Evolutionary conservation across 306 rosid species (phyloP), one percentile per base, ranked within the genome.

Genomic region (Cucumis sativus): DNA sequence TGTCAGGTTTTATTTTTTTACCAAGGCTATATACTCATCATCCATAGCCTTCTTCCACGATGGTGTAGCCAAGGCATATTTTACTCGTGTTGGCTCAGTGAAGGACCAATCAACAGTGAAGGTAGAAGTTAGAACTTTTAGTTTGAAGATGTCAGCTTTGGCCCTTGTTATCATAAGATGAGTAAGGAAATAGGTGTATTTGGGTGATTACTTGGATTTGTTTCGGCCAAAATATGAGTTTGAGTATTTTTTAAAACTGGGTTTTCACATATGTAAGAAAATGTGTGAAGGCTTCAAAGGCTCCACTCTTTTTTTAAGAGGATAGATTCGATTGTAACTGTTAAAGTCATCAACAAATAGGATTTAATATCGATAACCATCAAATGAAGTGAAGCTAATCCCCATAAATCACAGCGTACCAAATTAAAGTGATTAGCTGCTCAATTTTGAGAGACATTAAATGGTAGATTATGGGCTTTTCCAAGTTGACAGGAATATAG

Each of bases 331-430:
- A 0, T 3, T 7, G 2, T 7, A 20, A 0, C 28, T 2, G 3
- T 57, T 28, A 3, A 7, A 3, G 8, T 20, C 28, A 57, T 57
- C 62, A 0, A 57, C 10, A 8, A 57, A 57, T 0, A 57, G 25
- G 25, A 23, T 23, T 0, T 58, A 58, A 2, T 58, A 58, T 4
- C 7, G 33, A 20, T 20, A 58, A 0, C 16, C 63, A 4, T 58
- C 15, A 0, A 0, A 0, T 1, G 30, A 58, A 0, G 1, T 0
- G 63, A 0, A 23, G 33, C 7, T 3, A 15, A 33, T 0, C 33
- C 63, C 63, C 33, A 20, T 10, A 58, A 21, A 10, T 58, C 63
- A 2, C 7, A 6, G 4, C 21, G 33, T 0, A 58, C 7, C 0
- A 58, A 4, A 21, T 58, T 6, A 49, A 49, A 45, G 0, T 3